Base-by-base conservation (phyloP, 169 alveolate genomes). In the Toxoplasma gondii region DNA sequence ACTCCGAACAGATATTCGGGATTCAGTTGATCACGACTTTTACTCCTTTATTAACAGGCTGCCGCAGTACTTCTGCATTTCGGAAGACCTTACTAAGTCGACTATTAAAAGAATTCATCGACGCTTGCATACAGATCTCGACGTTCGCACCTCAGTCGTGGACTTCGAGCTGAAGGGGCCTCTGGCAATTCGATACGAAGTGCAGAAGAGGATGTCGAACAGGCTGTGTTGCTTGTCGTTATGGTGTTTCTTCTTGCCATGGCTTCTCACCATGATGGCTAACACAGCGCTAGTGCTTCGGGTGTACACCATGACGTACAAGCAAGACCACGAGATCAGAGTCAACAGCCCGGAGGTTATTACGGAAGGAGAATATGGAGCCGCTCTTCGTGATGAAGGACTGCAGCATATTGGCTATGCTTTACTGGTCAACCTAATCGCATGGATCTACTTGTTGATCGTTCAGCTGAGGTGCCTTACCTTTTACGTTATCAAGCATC, bases 1-100 rank as follows among this genome's bases (percentile, higher is more conserved):
- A 22, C 83, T 88, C 36, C 93, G 93, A 12, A 54, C 80, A 12
- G 86, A 88, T 43, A 29, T 88, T 9, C 80, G 93, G 9, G 93
- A 64, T 27, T 88, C 93, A 38, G n/a, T 88, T 19, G 93, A 88
- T 43, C 67, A 67, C 19, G 93, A 88, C 39, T 88, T 88, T n/a
- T 88, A 88, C 84, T 34, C 69, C 27, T 88, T 88, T 69, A 74
- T 88, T 12, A 36, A 67, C 34, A 74, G 93, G 36, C 93, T 88
- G 29, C 86, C 83, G 64, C 54, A 54, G 10, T 31, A 27, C 36
- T 88, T 88, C 43, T 54, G 44, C 36, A n/a, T 64, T 41, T 58
- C 93, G 27, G 87, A 36, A 34, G 93, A 88, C 31, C 53, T 88
- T 4, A 64, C 69, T 2, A 67, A 49, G 31, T 64, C 93, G 12